A percentile compares a stretch with the other conserved stretches of the same genome.
Conservation (phyloP, 208 protist genomes). For the Leishmania turanica region DNA sequence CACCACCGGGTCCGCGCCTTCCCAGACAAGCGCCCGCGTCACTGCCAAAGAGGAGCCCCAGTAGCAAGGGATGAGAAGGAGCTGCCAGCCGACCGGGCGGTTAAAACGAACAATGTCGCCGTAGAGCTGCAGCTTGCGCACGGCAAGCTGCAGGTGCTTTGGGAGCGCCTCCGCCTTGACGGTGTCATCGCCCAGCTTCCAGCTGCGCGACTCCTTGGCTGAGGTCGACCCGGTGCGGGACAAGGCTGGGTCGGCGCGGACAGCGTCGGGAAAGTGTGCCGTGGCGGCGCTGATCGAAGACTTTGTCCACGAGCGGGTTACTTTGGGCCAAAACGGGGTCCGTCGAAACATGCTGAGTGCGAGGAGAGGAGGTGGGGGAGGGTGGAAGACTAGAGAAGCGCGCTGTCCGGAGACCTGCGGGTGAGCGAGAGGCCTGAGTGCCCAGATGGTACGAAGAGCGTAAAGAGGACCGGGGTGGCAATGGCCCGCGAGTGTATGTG, state of each 20-base stretch:
- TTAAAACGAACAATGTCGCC: slow-evolving; percentile 64
- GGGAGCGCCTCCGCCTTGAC: slow-evolving; percentile 36
- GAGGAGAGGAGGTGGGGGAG: not conserved
- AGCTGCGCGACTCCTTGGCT: slow-evolving; percentile 69
- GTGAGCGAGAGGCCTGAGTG: not conserved
- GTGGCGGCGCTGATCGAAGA: slow-evolving; percentile 53
- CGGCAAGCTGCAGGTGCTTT: slow-evolving; percentile 36
- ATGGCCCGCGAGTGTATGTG: not conserved
- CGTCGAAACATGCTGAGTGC: slow-evolving; percentile 57
- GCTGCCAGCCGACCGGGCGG: slow-evolving; percentile 72
- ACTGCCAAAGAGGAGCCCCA: slow-evolving; percentile 84
- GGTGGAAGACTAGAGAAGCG: not conserved
- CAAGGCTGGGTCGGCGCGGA: slow-evolving; percentile 59
- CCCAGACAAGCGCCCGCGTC: slow-evolving; percentile 79
- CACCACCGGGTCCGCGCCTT: slow-evolving; percentile 81
- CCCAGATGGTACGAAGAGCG: not conserved
- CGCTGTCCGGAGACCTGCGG: not conserved
- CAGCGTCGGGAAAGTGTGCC: slow-evolving; percentile 76
- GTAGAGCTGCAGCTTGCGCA: slow-evolving; percentile 52
- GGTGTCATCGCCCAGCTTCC: slow-evolving; percentile 54
- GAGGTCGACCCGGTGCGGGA: slow-evolving; percentile 43
- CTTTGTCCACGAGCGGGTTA: slow-evolving; percentile 78
- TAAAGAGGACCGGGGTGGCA: not conserved
- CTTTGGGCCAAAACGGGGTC: slow-evolving; percentile 51
- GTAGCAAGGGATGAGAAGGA: slow-evolving; percentile 77